These are phyloP conservation scores for Beauveria varroae DNA, from an alignment of 2,329 filamentous ascomycete species.

Conservation along the genomic window DNA sequence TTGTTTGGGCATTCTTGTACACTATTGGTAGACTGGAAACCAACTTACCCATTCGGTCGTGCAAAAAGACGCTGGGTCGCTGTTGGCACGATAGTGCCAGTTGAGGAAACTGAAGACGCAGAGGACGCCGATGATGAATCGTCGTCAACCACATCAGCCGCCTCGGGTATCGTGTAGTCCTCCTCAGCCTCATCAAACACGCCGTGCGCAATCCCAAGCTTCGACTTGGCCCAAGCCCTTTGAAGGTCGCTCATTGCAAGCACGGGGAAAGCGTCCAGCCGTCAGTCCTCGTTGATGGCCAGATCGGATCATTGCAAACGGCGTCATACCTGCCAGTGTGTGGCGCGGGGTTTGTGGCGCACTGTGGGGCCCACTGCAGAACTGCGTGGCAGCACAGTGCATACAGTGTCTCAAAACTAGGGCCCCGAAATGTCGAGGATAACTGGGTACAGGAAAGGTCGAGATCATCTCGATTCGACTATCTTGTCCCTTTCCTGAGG, in stretches of 20 bases:
- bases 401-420: not conserved
- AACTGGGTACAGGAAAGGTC: not conserved
- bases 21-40: not conserved
- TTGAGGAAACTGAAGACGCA: slow-evolving; percentile 70
- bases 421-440: not conserved
- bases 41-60: slow-evolving; percentile 55
- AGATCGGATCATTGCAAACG: not conserved
- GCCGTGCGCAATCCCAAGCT: slow-evolving; percentile 51
- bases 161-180: slow-evolving; percentile 40
- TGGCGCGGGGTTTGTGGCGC: slow-evolving; percentile 5
- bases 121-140: slow-evolving; percentile 65
- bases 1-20: not conserved
- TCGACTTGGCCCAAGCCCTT: slow-evolving; percentile 69
- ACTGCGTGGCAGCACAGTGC: not conserved
- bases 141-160: slow-evolving; percentile 42
- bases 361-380: not conserved
- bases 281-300: slow-evolving; percentile 1
- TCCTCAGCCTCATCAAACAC: slow-evolving; percentile 46
- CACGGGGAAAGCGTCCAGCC: slow-evolving; percentile 6
- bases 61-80: slow-evolving; percentile 67
- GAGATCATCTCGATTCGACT: not conserved
- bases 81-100: slow-evolving; percentile 82
- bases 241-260: slow-evolving; percentile 70
- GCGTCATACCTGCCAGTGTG: not conserved
- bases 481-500: too few species aligned